Percentiles rank a stretch among this genome's conserved stretches.
phyloP scores from a whole-genome alignment of 164 flowering plant genomes.

The Hamamelis virginiana region DNA sequence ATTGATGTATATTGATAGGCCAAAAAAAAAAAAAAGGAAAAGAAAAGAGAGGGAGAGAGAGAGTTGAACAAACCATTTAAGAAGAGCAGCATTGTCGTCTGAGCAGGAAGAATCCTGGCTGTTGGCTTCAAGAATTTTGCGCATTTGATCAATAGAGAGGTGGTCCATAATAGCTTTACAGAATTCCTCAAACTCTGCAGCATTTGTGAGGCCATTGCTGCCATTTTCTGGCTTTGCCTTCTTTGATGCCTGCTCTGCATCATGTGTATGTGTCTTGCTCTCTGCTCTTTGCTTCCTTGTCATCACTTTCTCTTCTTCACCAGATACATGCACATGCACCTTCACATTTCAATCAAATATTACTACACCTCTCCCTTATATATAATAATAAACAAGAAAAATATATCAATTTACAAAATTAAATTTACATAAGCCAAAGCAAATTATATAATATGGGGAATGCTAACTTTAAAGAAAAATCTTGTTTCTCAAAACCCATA shows the following conservation, averaged over 20 bases:
- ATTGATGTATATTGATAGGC: too few relatives aligned
- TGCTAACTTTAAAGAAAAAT: too few relatives aligned
- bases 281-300: conserved; percentile 53
- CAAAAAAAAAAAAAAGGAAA: too few relatives aligned
- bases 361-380: too few relatives aligned
- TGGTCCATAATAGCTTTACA: conserved; percentile 39
- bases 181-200: conserved; percentile 53
- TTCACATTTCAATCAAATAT: conserved; percentile 18
- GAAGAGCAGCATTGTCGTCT: conserved; percentile 25
- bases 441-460: too few relatives aligned
- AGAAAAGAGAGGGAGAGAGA: too few relatives aligned
- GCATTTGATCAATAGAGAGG: conserved; percentile 59
- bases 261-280: conserved; percentile 29
- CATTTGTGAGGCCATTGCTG: conserved; percentile 22
- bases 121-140: conserved; percentile 52
- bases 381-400: too few relatives aligned
- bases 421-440: too few relatives aligned
- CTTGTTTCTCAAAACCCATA: too few relatives aligned
- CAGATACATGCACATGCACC: conserved; percentile 45
- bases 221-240: conserved; percentile 41
- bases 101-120: conserved; percentile 46
- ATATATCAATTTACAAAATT: too few relatives aligned
- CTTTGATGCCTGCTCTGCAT: conserved; percentile 37
- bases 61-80: conserved; percentile 41
- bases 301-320: conserved; percentile 41